phyloP scores from a whole-genome alignment of 441 rosid species.

The Eutrema salsugineum region DNA sequence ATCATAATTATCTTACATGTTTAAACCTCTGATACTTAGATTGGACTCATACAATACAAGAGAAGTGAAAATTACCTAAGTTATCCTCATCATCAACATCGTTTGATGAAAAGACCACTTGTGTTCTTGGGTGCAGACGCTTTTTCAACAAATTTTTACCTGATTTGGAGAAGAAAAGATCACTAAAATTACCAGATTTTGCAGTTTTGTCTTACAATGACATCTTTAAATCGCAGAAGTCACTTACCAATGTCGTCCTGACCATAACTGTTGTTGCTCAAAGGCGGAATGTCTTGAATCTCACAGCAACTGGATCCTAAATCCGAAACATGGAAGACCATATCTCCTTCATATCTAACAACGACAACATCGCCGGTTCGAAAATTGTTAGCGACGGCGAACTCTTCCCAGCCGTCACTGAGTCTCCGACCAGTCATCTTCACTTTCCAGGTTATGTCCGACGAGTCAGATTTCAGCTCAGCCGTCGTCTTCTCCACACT shows the following conservation, averaged over 20 bases:
- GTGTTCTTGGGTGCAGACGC: neutral
- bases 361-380: neutral
- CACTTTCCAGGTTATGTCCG: slow-evolving; percentile 14
- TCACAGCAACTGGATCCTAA: neutral
- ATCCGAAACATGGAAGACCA: too few species aligned
- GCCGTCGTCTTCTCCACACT: neutral
- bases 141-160: neutral
- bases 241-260: neutral
- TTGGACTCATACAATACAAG: neutral
- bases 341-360: neutral
- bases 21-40: neutral
- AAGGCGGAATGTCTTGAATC: neutral
- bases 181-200: too few species aligned
- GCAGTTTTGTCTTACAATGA: too few species aligned
- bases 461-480: neutral
- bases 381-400: neutral
- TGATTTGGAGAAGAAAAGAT: neutral
- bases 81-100: neutral
- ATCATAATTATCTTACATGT: neutral
- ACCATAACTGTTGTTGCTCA: neutral
- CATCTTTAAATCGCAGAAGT: too few species aligned
- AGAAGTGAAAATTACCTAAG: neutral
- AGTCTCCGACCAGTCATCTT: neutral
- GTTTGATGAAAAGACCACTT: neutral
- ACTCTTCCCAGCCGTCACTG: slow-evolving; percentile 8